Base-by-base conservation (phyloP, 495 filamentous ascomycete species). In the Daldinia childiae region DNA sequence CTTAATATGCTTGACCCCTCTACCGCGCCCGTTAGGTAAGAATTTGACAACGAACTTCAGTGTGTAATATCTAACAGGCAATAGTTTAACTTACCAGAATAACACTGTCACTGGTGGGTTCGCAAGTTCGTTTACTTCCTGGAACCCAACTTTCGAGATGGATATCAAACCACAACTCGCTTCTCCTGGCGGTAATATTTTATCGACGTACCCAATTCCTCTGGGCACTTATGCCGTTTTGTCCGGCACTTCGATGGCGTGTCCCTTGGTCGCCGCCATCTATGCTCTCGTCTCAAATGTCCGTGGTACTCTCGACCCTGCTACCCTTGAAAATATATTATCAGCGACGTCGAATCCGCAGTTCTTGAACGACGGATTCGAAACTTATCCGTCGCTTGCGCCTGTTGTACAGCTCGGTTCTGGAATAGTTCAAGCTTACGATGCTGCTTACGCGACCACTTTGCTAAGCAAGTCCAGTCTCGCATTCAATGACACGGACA, bases 241-340 rank as follows among this genome's bases (percentile, higher is more conserved):
- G 4, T 85, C 82, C 17, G 87, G 87, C 38, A 89, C 87, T 1
- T 89, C 87, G 26, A 89, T 89, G 87, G 82, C 87, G 19, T 87
- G 86, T 72, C 87, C 87, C 3, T 77, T 86, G 39, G 82, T 83
- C 6, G 87, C 87, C 6, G 87, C 82, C 30, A 78, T 85, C 64
- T 84, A 83, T 62, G 87, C 87, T 6, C 82, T 89, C 21, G 70
- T 88, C 58, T 83, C 80, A 21, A 78, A 83, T 21, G 81, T 79
- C 32, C 82, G 85, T 29, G 79, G 81, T 8, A 85, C 81, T 61
- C 79, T 83, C 56, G 83, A 85, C 36, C 82, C 83, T 61, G 79
- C 77, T 60, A 79, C 75, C 14, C 68, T 85, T 6, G 82, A 85
- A 74, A 82, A 83, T 66, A 29, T 85, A 8, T 59, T 85, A n/a